Conservation (phyloP, 495 filamentous ascomycete species). For the Penicillium subrubescens region DNA sequence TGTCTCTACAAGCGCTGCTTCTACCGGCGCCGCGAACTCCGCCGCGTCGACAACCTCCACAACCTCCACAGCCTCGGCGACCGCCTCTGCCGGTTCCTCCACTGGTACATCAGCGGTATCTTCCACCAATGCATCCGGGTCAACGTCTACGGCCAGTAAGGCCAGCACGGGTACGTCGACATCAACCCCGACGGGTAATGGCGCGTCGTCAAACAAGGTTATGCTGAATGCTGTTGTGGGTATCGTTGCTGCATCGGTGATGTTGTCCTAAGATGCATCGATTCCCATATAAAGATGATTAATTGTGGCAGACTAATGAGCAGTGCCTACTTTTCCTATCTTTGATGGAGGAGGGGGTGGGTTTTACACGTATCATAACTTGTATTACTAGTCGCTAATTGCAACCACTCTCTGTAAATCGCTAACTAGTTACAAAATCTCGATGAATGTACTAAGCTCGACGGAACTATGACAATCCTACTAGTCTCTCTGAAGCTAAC, state of each 20-base stretch:
- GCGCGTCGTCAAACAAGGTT: background rate
- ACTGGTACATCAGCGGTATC: background rate
- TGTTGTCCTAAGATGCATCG: background rate
- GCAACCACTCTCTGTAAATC: background rate
- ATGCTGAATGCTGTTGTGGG: background rate
- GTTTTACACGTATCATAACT: background rate
- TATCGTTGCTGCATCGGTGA: background rate
- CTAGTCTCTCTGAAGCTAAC: too few relatives aligned
- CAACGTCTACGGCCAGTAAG: background rate
- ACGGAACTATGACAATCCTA: background rate
- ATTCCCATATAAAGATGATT: background rate
- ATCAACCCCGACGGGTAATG: constrained; percentile 2
- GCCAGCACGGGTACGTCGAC: background rate
- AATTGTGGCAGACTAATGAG: background rate
- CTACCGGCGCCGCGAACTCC: background rate
- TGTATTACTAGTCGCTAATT: background rate
- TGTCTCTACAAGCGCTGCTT: background rate
- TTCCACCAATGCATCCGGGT: background rate
- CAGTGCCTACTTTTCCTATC: too few relatives aligned
- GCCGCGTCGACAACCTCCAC: background rate
- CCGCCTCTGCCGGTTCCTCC: background rate
- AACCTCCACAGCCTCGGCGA: background rate
- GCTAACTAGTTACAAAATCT: too few relatives aligned
- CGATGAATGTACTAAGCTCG: background rate
- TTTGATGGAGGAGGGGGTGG: background rate